Conservation (phyloP, 768 basidiomycete species). For the Mycena kentingensis region DNA sequence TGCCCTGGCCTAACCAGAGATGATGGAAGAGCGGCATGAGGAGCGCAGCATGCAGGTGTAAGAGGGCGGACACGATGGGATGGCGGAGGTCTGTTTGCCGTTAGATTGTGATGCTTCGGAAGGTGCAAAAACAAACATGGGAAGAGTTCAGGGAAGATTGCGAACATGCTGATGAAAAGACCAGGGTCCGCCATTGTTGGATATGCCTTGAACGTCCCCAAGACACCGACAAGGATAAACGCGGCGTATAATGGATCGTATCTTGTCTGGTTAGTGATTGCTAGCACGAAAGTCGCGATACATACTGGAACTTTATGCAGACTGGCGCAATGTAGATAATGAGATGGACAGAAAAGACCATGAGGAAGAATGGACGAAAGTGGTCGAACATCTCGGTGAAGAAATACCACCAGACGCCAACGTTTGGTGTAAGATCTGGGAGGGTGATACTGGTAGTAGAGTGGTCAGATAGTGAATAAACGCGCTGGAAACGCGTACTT, state of each 20-base stretch:
- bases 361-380: slow-evolving; percentile 92
- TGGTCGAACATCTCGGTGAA: slow-evolving; percentile 99
- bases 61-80: slow-evolving; percentile 79
- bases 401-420: slow-evolving; percentile 98
- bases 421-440: slow-evolving; percentile 90
- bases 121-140: slow-evolving; percentile 57
- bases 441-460: slow-evolving; percentile 63
- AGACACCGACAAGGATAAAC: slow-evolving; percentile 73
- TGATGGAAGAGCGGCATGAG: slow-evolving; percentile 91
- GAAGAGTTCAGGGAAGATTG: slow-evolving; percentile 81
- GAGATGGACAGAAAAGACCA: slow-evolving; percentile 92
- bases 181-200: slow-evolving; percentile 88
- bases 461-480: background rate
- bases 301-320: slow-evolving; percentile 85
- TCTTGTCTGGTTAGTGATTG: slow-evolving; percentile 39
- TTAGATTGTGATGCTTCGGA: slow-evolving; percentile 6
- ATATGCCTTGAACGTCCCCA: slow-evolving; percentile 89
- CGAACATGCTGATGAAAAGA: slow-evolving; percentile 78
- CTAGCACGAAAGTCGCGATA: slow-evolving; percentile 1
- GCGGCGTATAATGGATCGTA: slow-evolving; percentile 83
- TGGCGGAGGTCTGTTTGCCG: slow-evolving; percentile 69
- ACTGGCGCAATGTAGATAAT: slow-evolving; percentile 81
- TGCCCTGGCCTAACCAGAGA: slow-evolving; percentile 88
- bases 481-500: slow-evolving; percentile 49
- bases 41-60: slow-evolving; percentile 81